Evolutionary conservation across 192 early-diverging fungal genomes (phyloP), one percentile per base, ranked within the genome.

Genomic region (Rhizoclosmatium globosum): DNA sequence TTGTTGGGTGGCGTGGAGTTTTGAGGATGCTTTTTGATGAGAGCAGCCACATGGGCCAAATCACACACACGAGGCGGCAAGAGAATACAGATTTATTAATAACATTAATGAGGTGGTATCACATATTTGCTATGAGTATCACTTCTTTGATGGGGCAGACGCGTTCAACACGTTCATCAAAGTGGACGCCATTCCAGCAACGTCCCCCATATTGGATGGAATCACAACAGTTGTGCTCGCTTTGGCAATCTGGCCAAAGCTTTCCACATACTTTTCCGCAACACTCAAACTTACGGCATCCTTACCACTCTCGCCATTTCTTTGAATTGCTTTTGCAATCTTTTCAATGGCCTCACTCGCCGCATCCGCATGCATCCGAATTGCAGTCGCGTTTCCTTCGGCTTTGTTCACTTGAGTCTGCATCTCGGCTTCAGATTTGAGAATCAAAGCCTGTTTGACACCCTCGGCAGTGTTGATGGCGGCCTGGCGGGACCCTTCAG

Each of bases 181-280:
- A 86, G 95, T 94, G 39, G 93, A 89, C 21, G 95, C 93, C 91
- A 95, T 94, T n/a, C 87, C 81, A 4, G 91, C 90, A 4, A 93
- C 91, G 74, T 98, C 95, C 45, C 87, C 89, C 15, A 94, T 89
- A 46, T 91, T 89, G 23, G 92, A 87, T 4, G 97, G 97, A 7
- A 98, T 88, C 47, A 98, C 90, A 21, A 97, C 88, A 0, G 97
- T 95, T 53, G 92, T 97, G 43, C 90, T 83, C 82, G 97, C 91
- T 85, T 99, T 99, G 47, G 97, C 97, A 65, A 99, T 87, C 73
- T 90, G 84, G 17, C 91, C 94, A 84, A 97, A 97, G 2, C 94
- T 94, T 47, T 97, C 94, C 53, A 99, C 95, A 79, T 97, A 99
- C 85, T 96, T 95, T 81, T 99, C 96, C 23, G 97, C 97, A 17